phyloP scores from a whole-genome alignment of 257 asterid species.

The Nemophila menziesii region DNA sequence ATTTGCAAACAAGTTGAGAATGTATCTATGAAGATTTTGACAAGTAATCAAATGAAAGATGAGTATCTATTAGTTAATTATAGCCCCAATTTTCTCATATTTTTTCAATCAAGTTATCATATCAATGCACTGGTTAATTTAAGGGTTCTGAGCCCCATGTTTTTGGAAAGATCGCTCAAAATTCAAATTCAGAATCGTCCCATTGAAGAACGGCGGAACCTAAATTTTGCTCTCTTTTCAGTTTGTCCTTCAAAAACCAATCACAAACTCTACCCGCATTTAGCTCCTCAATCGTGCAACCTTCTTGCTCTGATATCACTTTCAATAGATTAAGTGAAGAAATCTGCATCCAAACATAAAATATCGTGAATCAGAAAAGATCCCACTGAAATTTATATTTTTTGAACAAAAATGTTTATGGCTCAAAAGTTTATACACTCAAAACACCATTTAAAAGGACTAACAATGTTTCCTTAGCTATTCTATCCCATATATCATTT shows the following conservation, averaged over 20 bases:
- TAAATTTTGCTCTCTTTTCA: constrained; percentile 62
- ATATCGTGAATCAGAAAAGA: neutral
- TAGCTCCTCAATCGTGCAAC: constrained; percentile 61
- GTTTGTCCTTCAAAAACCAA: constrained; percentile 75
- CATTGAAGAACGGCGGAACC: constrained; percentile 65
- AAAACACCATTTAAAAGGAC: too few species aligned
- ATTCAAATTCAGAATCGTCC: constrained; percentile 49
- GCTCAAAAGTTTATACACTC: too few species aligned
- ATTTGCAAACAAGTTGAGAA: too few species aligned
- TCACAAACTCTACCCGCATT: constrained; percentile 75
- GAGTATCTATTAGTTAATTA: too few species aligned
- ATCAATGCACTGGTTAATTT: too few species aligned
- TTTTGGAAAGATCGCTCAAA: constrained; percentile 15
- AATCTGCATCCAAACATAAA: constrained; percentile 25
- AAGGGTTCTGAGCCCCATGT: too few species aligned
- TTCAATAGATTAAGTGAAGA: constrained; percentile 65
- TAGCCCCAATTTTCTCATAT: too few species aligned
- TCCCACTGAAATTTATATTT: neutral
- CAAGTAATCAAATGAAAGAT: too few species aligned
- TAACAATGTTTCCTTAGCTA: too few species aligned
- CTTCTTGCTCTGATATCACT: constrained; percentile 78
- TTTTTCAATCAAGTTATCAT: too few species aligned
- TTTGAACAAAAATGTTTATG: neutral
- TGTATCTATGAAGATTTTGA: too few species aligned
- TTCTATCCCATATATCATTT: too few species aligned